Conservation (phyloP, 306 rosid species). For the Pyrus betulifolia region DNA sequence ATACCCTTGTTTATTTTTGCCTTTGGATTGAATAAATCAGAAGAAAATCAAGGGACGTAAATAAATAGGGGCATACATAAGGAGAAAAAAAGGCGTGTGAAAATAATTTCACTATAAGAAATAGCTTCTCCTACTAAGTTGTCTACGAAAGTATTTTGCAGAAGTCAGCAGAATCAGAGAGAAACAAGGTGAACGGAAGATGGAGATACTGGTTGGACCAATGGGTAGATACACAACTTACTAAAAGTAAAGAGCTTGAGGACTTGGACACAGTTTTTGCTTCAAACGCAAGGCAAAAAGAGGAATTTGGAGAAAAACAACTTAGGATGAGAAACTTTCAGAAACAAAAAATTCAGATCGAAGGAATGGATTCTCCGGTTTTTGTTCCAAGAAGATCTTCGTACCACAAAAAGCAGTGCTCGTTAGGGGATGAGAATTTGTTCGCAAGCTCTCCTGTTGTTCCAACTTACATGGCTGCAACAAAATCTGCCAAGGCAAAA, state of each 20-base stretch:
- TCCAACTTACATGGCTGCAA: constrained; percentile 94
- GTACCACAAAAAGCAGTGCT: constrained; percentile 47
- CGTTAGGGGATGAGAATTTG: constrained; percentile 53
- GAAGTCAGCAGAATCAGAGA: constrained; percentile 84
- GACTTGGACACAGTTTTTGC: constrained; percentile 61
- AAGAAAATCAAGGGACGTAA: no score
- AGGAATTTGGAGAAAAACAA: constrained; percentile 35
- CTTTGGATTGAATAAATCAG: no score
- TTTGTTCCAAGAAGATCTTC: constrained; percentile 31
- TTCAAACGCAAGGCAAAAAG: constrained; percentile 29
- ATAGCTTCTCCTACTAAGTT: constrained; percentile 11
- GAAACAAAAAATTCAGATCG: constrained; percentile 20
- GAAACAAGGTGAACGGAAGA: constrained; percentile 69
- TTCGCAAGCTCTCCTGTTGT: constrained; percentile 55
- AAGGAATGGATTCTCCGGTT: constrained; percentile 45
- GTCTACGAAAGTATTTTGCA: constrained; percentile 7
- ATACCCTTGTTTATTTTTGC: no score
- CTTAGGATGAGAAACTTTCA: constrained; percentile 30
- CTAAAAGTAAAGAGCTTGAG: constrained; percentile 83
- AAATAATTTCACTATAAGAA: background rate
- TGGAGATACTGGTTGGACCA: constrained; percentile 95
- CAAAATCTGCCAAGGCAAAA: constrained; percentile 82
- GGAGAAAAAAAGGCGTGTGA: no score
- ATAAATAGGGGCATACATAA: no score
- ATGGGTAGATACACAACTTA: constrained; percentile 95